Conservation (phyloP, 192 early-diverging fungal species). For the Coemansia sp. region DNA sequence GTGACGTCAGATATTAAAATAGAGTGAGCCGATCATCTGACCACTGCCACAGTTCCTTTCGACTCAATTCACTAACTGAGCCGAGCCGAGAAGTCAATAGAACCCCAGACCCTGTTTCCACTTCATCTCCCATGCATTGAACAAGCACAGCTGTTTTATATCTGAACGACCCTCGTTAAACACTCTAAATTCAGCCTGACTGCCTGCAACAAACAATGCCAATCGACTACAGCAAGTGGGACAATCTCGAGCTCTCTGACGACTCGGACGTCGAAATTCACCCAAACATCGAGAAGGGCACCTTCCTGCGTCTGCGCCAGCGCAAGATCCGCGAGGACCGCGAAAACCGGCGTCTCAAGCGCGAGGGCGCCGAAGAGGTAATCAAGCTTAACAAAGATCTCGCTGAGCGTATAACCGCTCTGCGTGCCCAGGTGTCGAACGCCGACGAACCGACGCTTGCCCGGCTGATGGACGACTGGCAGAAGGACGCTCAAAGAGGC, state of each 20-base stretch:
- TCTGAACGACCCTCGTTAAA: too few species aligned
- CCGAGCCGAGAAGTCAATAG: not conserved
- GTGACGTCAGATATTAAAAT: not conserved
- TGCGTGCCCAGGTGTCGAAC: slow-evolving; percentile 18
- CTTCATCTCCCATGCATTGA: too few species aligned
- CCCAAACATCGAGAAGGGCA: slow-evolving; percentile 93
- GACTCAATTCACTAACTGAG: not conserved
- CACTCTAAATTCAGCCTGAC: too few species aligned
- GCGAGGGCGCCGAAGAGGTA: slow-evolving; percentile 29
- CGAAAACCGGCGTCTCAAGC: slow-evolving; percentile 65
- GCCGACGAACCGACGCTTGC: slow-evolving; percentile 17
- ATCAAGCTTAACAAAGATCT: slow-evolving; percentile 40
- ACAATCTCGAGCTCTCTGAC: slow-evolving; percentile 92
- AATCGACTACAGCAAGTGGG: slow-evolving; percentile 94
- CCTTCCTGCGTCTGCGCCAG: slow-evolving; percentile 88
- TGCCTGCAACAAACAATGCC: too few species aligned
- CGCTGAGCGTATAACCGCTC: slow-evolving; percentile 20
- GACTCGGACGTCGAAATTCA: slow-evolving; percentile 96
- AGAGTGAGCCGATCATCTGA: too few species aligned
- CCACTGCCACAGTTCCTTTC: too few species aligned
- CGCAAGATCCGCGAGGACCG: slow-evolving; percentile 85
- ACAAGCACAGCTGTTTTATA: too few species aligned
- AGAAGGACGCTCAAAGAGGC: slow-evolving; percentile 29
- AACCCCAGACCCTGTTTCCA: too few species aligned
- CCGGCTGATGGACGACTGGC: slow-evolving; percentile 17